These are phyloP conservation scores for Podila minutissima DNA, from an alignment of 192 early-diverging fungal genomes.

Conservation along the genomic window DNA sequence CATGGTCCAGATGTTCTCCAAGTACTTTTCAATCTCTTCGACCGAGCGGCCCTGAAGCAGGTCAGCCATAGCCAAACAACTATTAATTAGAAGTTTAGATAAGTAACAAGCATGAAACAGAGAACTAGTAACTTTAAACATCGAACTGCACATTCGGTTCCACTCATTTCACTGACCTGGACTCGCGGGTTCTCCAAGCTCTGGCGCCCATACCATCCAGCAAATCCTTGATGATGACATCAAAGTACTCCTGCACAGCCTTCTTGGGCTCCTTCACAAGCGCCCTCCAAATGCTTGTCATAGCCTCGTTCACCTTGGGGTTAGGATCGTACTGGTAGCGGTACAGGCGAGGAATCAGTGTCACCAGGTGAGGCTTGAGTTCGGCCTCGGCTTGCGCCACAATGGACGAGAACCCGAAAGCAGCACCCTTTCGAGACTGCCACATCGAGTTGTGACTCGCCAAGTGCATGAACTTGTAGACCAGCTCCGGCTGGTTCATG, in stretches of 20 bases:
- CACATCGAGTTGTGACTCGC: conserved; percentile 94
- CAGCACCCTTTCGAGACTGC: conserved; percentile 88
- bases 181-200: conserved; percentile 89
- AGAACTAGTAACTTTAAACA: neutral
- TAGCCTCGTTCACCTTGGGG: conserved; percentile 83
- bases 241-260: conserved; percentile 79
- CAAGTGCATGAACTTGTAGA: conserved; percentile 94
- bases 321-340: conserved; percentile 94
- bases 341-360: conserved; percentile 86
- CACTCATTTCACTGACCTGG: conserved; percentile 53
- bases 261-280: conserved; percentile 77
- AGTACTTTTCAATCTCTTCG: conserved; percentile 74
- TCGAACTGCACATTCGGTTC: no score
- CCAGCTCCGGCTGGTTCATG: conserved; percentile 92
- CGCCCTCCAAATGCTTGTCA: conserved; percentile 91
- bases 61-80: conserved; percentile 78
- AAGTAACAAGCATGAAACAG: neutral
- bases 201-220: conserved; percentile 81
- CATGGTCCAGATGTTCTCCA: conserved; percentile 91
- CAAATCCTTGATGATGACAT: conserved; percentile 84
- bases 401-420: conserved; percentile 87
- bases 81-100: conserved; percentile 14
- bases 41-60: conserved; percentile 74
- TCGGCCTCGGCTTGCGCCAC: conserved; percentile 82
- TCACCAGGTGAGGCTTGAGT: conserved; percentile 80